Percentiles rank a stretch among this genome's conserved stretches.
Evolutionary conservation across 495 filamentous ascomycete genomes (phyloP).

Genomic region (Neurospora sp.): DNA sequence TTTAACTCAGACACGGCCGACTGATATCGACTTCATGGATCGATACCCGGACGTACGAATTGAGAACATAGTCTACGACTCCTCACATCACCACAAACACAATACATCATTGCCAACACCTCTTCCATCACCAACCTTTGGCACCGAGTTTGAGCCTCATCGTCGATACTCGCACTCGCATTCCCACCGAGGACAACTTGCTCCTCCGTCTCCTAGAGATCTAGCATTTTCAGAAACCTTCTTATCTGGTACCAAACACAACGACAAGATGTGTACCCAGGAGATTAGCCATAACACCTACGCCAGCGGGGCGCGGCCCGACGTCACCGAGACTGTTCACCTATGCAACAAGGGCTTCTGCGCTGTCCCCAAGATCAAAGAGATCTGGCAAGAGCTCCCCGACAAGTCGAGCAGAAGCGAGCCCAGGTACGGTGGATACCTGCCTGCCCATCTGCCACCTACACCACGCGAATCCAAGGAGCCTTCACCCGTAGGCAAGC

Average conservation of each 20-base stretch:
- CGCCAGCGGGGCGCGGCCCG: slow-evolving; percentile 16
- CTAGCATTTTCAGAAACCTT: slow-evolving; percentile 12
- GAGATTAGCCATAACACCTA: slow-evolving; percentile 28
- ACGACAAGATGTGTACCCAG: slow-evolving; percentile 34
- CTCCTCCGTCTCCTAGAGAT: slow-evolving; percentile 9
- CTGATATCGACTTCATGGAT: slow-evolving; percentile 17
- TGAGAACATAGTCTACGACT: slow-evolving; percentile 20
- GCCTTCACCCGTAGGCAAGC: slow-evolving; percentile 27
- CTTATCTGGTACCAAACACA: slow-evolving; percentile 11
- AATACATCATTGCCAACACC: slow-evolving; percentile 1
- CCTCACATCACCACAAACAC: slow-evolving; percentile 12
- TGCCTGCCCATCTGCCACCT: slow-evolving; percentile 18
- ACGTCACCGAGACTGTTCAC: slow-evolving; percentile 20
- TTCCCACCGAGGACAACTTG: slow-evolving; percentile 1
- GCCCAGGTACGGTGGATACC: slow-evolving; percentile 15
- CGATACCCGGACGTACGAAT: slow-evolving; percentile 17
- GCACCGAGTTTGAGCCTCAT: neutral
- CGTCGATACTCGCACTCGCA: neutral
- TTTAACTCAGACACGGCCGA: slow-evolving; percentile 34
- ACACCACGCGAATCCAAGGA: slow-evolving; percentile 31
- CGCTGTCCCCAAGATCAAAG: too few species aligned
- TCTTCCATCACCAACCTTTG: neutral
- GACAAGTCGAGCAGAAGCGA: slow-evolving; percentile 7
- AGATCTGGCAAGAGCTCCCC: too few species aligned
- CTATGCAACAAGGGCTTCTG: too few species aligned